Evolutionary conservation across 768 basidiomycete genomes (phyloP).

Genomic region (Hemileccinum impolitum): DNA sequence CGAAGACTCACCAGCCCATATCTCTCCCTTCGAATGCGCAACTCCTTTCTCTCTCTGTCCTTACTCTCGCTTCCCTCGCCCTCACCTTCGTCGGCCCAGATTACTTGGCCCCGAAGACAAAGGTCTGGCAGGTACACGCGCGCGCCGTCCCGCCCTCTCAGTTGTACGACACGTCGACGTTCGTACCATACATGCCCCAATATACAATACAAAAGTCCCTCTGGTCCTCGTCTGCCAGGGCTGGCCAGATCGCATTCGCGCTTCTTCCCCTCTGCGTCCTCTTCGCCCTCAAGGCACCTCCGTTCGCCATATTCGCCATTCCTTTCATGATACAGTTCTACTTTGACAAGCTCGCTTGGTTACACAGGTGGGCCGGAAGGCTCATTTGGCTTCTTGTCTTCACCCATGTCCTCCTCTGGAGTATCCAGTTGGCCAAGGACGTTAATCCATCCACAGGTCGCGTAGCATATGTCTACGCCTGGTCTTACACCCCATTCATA

Average conservation of each 20-base stretch:
- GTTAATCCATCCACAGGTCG: slow-evolving; percentile 39
- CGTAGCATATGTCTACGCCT: slow-evolving; percentile 48
- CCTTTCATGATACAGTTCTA: slow-evolving; percentile 60
- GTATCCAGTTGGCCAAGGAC: slow-evolving; percentile 58
- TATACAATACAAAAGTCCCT: slow-evolving; percentile 64
- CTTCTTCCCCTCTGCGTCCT: slow-evolving; percentile 68
- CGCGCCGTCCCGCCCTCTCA: slow-evolving; percentile 21
- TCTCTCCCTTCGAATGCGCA: slow-evolving; percentile 64
- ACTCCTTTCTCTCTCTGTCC: slow-evolving; percentile 45
- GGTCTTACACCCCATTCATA: slow-evolving; percentile 57
- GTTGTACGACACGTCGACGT: slow-evolving; percentile 31
- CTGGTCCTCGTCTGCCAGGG: slow-evolving; percentile 68
- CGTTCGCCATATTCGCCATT: slow-evolving; percentile 68
- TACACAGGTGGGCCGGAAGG: slow-evolving; percentile 71
- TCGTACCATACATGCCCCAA: slow-evolving; percentile 42
- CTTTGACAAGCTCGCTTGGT: slow-evolving; percentile 70
- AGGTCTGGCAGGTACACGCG: slow-evolving; percentile 41
- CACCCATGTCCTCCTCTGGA: slow-evolving; percentile 66
- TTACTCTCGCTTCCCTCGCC: slow-evolving; percentile 42
- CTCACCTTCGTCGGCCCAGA: slow-evolving; percentile 63
- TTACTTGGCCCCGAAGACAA: slow-evolving; percentile 53
- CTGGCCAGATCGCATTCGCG: slow-evolving; percentile 69
- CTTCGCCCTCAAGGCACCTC: slow-evolving; percentile 66
- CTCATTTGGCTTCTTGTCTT: slow-evolving; percentile 63
- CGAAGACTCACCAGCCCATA: slow-evolving; percentile 37